Percentiles rank a stretch among this genome's conserved stretches.
Evolutionary conservation across 2,329 filamentous ascomycete genomes (phyloP).

Genomic region (Plenodomus tracheiphilus): DNA sequence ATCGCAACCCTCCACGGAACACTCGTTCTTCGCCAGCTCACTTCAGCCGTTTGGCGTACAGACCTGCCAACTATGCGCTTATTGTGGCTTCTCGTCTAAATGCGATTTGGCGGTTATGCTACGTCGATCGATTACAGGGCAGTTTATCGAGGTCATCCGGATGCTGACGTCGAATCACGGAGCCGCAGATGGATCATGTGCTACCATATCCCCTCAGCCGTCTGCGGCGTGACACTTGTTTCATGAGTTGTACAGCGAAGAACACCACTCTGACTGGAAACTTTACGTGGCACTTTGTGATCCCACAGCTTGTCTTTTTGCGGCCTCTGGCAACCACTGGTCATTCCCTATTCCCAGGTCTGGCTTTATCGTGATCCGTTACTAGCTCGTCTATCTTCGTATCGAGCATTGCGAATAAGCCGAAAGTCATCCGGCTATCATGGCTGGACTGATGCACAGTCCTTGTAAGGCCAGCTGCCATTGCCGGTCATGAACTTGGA

Average conservation of each 20-base stretch:
- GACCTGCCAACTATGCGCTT: slow-evolving; percentile 18
- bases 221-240: slow-evolving; percentile 42
- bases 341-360: slow-evolving; percentile 12
- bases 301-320: slow-evolving; percentile 14
- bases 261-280: slow-evolving; percentile 17
- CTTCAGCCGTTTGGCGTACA: slow-evolving; percentile 16
- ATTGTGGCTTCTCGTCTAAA: slow-evolving; percentile 16
- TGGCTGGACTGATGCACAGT: background rate
- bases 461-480: background rate
- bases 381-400: background rate
- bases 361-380: slow-evolving; percentile 9
- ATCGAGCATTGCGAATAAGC: background rate
- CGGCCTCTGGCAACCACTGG: slow-evolving; percentile 1
- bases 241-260: slow-evolving; percentile 46
- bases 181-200: slow-evolving; percentile 42
- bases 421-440: background rate
- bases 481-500: background rate
- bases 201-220: slow-evolving; percentile 27
- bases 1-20: slow-evolving; percentile 12
- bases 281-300: slow-evolving; percentile 27
- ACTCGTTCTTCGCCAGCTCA: slow-evolving; percentile 25
- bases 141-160: slow-evolving; percentile 43
- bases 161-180: slow-evolving; percentile 36
- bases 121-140: slow-evolving; percentile 34
- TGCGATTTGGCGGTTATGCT: slow-evolving; percentile 20